A percentile compares a stretch with the other conserved stretches of the same genome.
Evolutionary conservation across 2,329 filamentous ascomycete genomes (phyloP).

Genomic region (Thelonectria discophora): DNA sequence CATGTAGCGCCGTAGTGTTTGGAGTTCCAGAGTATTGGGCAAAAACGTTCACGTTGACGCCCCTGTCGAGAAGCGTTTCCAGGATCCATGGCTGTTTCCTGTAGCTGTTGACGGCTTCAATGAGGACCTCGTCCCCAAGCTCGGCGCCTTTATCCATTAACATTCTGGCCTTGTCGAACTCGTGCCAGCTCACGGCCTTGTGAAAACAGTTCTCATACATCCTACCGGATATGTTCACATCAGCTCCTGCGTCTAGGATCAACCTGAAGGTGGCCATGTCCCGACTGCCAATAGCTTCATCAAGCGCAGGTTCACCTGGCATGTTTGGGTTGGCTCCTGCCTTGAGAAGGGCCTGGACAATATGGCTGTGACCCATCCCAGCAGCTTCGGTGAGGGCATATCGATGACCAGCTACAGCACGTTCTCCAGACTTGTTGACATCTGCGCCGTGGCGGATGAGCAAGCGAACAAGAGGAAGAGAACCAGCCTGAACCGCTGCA

Average conservation of each 20-base stretch:
- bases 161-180: neutral
- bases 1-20: neutral
- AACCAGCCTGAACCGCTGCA: neutral
- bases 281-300: neutral
- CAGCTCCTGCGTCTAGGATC: neutral
- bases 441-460: constrained; percentile 1
- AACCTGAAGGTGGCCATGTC: constrained; percentile 1
- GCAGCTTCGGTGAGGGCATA: constrained; percentile 1
- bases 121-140: neutral
- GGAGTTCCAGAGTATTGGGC: neutral
- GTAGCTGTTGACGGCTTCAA: neutral
- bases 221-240: neutral
- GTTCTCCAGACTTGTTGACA: neutral
- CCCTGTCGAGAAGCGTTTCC: neutral
- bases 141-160: constrained; percentile 1
- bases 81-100: neutral
- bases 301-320: neutral
- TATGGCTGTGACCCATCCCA: neutral
- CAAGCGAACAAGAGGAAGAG: neutral
- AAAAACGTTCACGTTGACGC: neutral
- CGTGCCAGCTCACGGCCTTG: neutral
- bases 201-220: constrained; percentile 3
- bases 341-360: neutral
- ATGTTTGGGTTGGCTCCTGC: constrained; percentile 6
- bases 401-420: neutral